These are phyloP conservation scores for Phanerochaete carnosa DNA, from an alignment of 768 basidiomycete genomes.

Conservation along the genomic window DNA sequence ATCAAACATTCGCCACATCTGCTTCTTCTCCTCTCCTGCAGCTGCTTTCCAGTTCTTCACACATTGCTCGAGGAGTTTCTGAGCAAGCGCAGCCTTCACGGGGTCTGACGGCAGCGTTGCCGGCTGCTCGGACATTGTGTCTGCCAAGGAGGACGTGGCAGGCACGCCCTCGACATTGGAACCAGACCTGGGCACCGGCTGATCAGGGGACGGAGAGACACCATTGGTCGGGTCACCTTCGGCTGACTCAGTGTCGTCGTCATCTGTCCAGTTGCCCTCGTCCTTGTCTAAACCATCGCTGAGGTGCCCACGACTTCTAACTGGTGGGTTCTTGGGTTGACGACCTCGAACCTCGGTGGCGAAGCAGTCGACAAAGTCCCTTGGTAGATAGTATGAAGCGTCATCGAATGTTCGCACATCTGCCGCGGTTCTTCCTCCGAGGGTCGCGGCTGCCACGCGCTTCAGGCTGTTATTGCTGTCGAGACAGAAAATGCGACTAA, in stretches of 20 bases:
- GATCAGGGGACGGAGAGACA: background rate
- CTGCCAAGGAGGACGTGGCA: too few relatives aligned
- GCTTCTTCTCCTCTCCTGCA: constrained; percentile 24
- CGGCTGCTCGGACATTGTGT: background rate
- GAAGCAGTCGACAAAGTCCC: constrained; percentile 3
- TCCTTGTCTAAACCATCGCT: background rate
- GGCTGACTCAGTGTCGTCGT: background rate
- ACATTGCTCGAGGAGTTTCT: constrained; percentile 15
- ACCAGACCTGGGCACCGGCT: too few relatives aligned
- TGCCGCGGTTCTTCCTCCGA: background rate
- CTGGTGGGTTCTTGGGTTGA: background rate
- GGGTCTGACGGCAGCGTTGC: background rate
- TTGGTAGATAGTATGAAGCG: constrained; percentile 4
- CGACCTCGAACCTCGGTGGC: constrained; percentile 5
- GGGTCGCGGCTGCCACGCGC: background rate
- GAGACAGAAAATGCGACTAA: background rate
- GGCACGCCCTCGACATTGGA: too few relatives aligned
- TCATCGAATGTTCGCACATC: constrained; percentile 2
- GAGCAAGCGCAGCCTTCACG: background rate
- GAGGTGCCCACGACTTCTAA: background rate
- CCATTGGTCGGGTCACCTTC: constrained; percentile 11
- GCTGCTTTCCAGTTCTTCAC: constrained; percentile 32
- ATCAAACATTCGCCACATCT: constrained; percentile 34
- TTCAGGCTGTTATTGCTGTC: constrained; percentile 12
- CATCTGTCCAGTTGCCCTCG: background rate